A percentile compares a stretch with the other conserved stretches of the same genome.
phyloP scores from a whole-genome alignment of 208 protist species.

The Crithidia thermophila region DNA sequence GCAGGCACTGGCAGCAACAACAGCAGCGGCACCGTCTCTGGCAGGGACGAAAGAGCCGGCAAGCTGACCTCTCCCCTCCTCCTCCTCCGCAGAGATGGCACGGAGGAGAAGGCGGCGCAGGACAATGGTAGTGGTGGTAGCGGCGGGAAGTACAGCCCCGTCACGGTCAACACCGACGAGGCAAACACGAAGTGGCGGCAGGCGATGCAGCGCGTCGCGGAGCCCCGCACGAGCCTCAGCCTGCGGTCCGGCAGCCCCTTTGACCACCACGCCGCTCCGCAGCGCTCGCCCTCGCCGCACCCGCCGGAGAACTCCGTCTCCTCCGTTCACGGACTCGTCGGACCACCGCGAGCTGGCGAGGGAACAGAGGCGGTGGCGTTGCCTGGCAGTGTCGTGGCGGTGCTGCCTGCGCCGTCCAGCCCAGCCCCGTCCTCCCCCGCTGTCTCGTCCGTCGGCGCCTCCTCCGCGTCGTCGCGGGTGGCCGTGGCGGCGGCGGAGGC shows the following conservation, averaged over 20 bases:
- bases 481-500: conserved; percentile 12
- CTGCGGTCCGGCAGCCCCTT: not conserved
- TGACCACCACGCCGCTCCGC: not conserved
- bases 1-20: not conserved
- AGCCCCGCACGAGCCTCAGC: conserved; percentile 4
- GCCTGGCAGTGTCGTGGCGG: not conserved
- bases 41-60: too few species aligned
- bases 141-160: not conserved
- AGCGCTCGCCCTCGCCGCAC: not conserved
- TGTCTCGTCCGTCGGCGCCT: not conserved
- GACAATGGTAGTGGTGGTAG: not conserved
- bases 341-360: not conserved
- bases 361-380: not conserved
- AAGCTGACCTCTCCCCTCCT: too few species aligned
- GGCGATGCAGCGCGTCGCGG: conserved; percentile 14
- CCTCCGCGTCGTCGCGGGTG: conserved; percentile 5
- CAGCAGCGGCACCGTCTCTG: too few species aligned
- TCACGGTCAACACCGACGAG: not conserved
- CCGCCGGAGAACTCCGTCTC: too few species aligned
- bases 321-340: too few species aligned
- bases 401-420: not conserved
- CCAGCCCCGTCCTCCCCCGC: not conserved
- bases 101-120: not conserved
- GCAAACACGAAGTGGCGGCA: conserved; percentile 26
- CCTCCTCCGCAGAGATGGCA: not conserved